Evolutionary conservation across 345 rosid species (phyloP).

Genomic region (Geranium brycei): DNA sequence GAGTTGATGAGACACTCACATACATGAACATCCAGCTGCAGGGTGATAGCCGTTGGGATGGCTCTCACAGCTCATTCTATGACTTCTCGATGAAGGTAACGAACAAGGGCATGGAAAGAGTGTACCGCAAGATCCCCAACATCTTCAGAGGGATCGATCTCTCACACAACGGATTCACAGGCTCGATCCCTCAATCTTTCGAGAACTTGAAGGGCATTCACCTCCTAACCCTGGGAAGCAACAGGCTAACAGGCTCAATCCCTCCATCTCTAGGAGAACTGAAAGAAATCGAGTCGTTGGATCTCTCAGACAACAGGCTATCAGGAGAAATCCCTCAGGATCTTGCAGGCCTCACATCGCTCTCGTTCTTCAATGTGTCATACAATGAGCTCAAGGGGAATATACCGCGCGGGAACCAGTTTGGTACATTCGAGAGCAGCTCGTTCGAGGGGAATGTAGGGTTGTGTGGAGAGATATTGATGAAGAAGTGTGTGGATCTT

Average conservation of each 20-base stretch:
- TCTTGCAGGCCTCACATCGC: background rate
- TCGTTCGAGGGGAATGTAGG: conserved; percentile 1
- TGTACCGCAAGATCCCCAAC: background rate
- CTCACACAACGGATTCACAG: conserved; percentile 4
- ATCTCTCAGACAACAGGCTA: conserved; percentile 7
- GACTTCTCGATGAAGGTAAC: background rate
- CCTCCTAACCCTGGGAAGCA: background rate
- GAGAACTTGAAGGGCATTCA: background rate
- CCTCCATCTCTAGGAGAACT: background rate
- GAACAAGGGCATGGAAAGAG: background rate
- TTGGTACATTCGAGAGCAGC: background rate
- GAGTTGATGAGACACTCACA: background rate
- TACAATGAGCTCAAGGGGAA: background rate
- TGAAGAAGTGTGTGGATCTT: conserved; percentile 1
- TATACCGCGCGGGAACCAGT: conserved; percentile 7
- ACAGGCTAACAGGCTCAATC: background rate
- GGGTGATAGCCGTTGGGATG: background rate
- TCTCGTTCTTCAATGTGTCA: conserved; percentile 2
- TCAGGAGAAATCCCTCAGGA: conserved; percentile 5
- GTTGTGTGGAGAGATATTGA: background rate
- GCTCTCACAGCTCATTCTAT: background rate
- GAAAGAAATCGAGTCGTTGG: conserved; percentile 2
- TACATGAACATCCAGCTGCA: background rate
- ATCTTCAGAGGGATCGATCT: conserved; percentile 6
- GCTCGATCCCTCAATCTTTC: conserved; percentile 3